Evolutionary conservation across 306 rosid genomes (phyloP).

Genomic region (Vicia faba): DNA sequence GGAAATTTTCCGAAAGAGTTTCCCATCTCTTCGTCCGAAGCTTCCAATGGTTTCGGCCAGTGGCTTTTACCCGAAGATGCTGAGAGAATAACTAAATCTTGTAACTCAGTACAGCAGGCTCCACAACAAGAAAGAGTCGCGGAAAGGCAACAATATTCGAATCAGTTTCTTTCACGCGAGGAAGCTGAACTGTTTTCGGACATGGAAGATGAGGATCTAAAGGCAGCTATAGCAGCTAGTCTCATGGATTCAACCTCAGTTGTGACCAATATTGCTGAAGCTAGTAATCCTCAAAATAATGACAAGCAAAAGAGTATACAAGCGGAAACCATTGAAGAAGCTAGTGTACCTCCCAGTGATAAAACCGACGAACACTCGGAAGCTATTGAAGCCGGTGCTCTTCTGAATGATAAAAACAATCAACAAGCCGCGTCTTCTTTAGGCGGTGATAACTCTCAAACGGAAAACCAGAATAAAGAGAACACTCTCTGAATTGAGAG

Average conservation of each 20-base stretch:
- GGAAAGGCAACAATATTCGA: constrained; percentile 41
- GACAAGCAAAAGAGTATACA: constrained; percentile 44
- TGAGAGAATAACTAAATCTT: constrained; percentile 87
- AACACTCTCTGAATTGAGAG: constrained; percentile 36
- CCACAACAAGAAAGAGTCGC: constrained; percentile 50
- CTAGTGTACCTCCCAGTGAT: constrained; percentile 29
- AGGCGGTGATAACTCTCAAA: constrained; percentile 36
- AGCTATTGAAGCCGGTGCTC: constrained; percentile 33
- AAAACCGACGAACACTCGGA: constrained; percentile 31
- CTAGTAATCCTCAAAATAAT: constrained; percentile 36
- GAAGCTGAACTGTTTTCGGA: constrained; percentile 62
- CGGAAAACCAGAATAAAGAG: constrained; percentile 48
- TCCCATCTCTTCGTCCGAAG: constrained; percentile 81
- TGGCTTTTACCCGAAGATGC: constrained; percentile 98
- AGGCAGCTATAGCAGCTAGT: constrained; percentile 94
- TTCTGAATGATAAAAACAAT: constrained; percentile 39
- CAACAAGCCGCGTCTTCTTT: constrained; percentile 28
- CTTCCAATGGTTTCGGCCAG: constrained; percentile 92
- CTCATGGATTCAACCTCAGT: constrained; percentile 64
- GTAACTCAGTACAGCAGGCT: constrained; percentile 64
- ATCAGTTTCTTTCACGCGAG: constrained; percentile 47
- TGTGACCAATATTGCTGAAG: constrained; percentile 38
- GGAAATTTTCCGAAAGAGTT: constrained; percentile 94
- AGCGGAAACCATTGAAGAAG: constrained; percentile 32
- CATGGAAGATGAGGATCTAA: constrained; percentile 86